Conservation (phyloP, 495 filamentous ascomycete genomes). For the Cudoniella acicularis region DNA sequence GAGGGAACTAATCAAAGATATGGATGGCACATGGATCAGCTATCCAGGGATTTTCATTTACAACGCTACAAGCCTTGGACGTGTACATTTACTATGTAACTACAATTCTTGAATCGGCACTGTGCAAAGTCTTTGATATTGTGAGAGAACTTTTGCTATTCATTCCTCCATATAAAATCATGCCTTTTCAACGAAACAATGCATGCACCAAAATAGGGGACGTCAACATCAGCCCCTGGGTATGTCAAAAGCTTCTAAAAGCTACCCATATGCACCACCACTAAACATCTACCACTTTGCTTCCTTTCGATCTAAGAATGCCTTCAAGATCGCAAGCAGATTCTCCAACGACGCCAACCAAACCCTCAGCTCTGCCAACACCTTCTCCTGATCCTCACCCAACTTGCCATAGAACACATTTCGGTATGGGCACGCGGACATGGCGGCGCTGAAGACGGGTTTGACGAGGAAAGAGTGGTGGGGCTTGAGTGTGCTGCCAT, state of each 20-base stretch:
- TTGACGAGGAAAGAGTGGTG: conserved; percentile 86
- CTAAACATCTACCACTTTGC: conserved; percentile 61
- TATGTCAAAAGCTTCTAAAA: too few relatives aligned
- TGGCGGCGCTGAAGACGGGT: conserved; percentile 85
- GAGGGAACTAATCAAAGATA: too few relatives aligned
- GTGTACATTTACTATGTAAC: background rate
- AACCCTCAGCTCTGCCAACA: conserved; percentile 53
- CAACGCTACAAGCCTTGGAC: too few relatives aligned
- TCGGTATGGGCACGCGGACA: conserved; percentile 87
- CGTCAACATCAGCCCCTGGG: too few relatives aligned
- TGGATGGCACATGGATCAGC: too few relatives aligned
- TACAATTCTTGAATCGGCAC: background rate
- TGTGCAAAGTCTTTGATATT: background rate
- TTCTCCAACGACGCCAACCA: conserved; percentile 76
- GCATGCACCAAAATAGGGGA: background rate
- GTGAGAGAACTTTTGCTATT: background rate
- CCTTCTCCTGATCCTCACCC: conserved; percentile 59
- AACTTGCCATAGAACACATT: conserved; percentile 88
- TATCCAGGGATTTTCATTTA: too few relatives aligned
- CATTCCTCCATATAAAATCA: background rate
- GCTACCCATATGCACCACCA: too few relatives aligned
- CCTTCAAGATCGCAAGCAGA: conserved; percentile 70
- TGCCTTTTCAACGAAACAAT: background rate
- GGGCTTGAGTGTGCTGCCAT: conserved; percentile 79
- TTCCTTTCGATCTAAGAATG: conserved; percentile 63